Percentiles rank a stretch among this genome's conserved stretches.
These are phyloP conservation scores for Pyrenochaeta sp. DNA, from an alignment of 2,329 filamentous ascomycete species.

Conservation along the genomic window DNA sequence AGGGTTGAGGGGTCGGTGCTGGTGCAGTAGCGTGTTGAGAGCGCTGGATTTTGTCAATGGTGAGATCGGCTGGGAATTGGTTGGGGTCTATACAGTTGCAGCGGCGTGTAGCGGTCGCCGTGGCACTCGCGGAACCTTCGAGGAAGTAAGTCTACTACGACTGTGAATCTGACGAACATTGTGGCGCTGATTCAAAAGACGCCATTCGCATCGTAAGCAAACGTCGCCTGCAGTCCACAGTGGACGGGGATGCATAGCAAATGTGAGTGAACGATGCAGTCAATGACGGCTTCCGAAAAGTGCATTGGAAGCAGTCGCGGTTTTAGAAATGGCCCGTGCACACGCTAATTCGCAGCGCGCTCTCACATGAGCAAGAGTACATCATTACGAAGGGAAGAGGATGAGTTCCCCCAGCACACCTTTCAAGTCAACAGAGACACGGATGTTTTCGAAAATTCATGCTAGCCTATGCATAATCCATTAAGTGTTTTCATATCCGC, in stretches of 20 bases:
- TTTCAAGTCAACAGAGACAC: neutral
- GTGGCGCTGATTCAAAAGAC: slow-evolving; percentile 16
- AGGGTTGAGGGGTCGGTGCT: slow-evolving; percentile 6
- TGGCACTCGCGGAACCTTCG: slow-evolving; percentile 15
- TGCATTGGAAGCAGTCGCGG: slow-evolving; percentile 23
- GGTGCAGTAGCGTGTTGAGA: slow-evolving; percentile 15
- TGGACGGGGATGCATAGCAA: slow-evolving; percentile 27
- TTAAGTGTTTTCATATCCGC: neutral
- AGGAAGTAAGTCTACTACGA: slow-evolving; percentile 12
- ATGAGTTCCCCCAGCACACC: neutral
- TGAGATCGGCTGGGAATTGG: neutral
- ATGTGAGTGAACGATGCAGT: slow-evolving; percentile 12
- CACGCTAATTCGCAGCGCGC: slow-evolving; percentile 21
- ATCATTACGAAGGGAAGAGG: neutral
- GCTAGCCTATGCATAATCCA: neutral
- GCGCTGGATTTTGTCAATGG: slow-evolving; percentile 26
- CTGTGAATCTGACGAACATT: slow-evolving; percentile 5
- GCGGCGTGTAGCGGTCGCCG: slow-evolving; percentile 35
- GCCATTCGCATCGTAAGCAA: slow-evolving; percentile 39
- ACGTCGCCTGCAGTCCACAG: slow-evolving; percentile 21
- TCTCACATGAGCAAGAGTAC: slow-evolving; percentile 25
- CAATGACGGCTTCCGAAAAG: slow-evolving; percentile 16
- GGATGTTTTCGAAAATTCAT: neutral
- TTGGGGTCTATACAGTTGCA: slow-evolving; percentile 21
- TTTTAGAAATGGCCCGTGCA: slow-evolving; percentile 20